A percentile compares a stretch with the other conserved stretches of the same genome.
Conservation (phyloP, 2,329 filamentous ascomycete genomes). For the Pleoardoris graminearum region DNA sequence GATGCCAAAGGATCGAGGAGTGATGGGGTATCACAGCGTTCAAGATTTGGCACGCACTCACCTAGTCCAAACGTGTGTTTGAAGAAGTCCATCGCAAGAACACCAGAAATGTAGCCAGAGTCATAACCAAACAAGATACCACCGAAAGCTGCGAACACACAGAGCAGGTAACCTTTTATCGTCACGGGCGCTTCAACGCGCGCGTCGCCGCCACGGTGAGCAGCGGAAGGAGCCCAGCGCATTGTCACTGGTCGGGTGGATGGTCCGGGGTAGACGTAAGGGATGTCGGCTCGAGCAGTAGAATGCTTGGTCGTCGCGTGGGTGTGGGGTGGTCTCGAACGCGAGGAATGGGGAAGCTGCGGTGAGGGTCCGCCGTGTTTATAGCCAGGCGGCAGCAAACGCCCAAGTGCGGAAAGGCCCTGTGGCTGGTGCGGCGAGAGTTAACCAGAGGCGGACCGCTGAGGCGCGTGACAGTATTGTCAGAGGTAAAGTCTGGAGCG, state of each 20-base stretch:
- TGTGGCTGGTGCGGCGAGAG: background rate
- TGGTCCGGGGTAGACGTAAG: background rate
- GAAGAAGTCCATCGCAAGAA: slow-evolving; percentile 52
- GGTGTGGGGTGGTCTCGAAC: background rate
- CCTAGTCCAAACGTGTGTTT: slow-evolving; percentile 37
- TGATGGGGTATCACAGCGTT: too few relatives aligned
- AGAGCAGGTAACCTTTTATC: slow-evolving; percentile 51
- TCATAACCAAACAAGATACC: slow-evolving; percentile 79
- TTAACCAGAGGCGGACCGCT: background rate
- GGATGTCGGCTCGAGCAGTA: background rate
- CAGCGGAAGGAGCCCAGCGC: slow-evolving; percentile 31
- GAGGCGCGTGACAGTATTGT: slow-evolving; percentile 5
- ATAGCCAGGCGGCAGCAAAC: slow-evolving; percentile 11
- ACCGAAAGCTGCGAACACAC: slow-evolving; percentile 54
- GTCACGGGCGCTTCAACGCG: slow-evolving; percentile 58
- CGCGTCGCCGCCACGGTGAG: slow-evolving; percentile 47
- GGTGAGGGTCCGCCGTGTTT: background rate
- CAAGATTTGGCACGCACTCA: slow-evolving; percentile 40
- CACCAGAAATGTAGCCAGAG: slow-evolving; percentile 74
- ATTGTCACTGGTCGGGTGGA: slow-evolving; percentile 16
- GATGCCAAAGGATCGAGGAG: background rate
- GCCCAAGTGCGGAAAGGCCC: too few relatives aligned
- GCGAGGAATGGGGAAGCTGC: slow-evolving; percentile 2
- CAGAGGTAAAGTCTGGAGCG: background rate
- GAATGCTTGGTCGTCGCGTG: background rate